phyloP scores from a whole-genome alignment of 768 basidiomycete genomes.

The Dictyophora rubrovolvata region DNA sequence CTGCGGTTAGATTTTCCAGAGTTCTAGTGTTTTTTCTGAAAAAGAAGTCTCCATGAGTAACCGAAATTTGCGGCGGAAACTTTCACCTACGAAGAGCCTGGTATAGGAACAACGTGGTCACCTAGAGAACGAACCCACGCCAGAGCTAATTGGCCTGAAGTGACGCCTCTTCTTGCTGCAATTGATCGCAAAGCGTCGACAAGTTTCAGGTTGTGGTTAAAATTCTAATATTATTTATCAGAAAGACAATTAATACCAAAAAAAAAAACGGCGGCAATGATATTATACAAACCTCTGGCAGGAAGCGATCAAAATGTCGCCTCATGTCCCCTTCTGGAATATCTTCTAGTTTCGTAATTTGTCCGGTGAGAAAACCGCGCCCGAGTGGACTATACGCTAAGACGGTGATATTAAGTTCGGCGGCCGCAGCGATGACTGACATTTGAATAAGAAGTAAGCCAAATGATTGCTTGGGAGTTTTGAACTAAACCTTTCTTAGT shows the following conservation, averaged over 20 bases:
- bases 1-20: slow-evolving; percentile 35
- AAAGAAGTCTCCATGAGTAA: too few species aligned
- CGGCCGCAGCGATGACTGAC: slow-evolving; percentile 40
- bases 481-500: slow-evolving; percentile 30
- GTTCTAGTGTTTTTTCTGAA: slow-evolving; percentile 30
- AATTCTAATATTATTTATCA: slow-evolving; percentile 20
- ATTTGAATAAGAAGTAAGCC: neutral
- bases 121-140: slow-evolving; percentile 34
- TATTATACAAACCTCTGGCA: slow-evolving; percentile 3
- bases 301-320: slow-evolving; percentile 12
- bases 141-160: slow-evolving; percentile 29
- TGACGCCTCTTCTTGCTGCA: slow-evolving; percentile 31
- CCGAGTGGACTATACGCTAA: slow-evolving; percentile 53
- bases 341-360: slow-evolving; percentile 31
- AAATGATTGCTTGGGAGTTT: neutral
- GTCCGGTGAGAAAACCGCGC: slow-evolving; percentile 41
- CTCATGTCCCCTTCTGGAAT: slow-evolving; percentile 30
- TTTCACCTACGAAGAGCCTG: slow-evolving; percentile 33
- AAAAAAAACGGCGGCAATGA: neutral
- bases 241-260: slow-evolving; percentile 10
- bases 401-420: slow-evolving; percentile 49
- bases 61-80: too few species aligned
- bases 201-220: slow-evolving; percentile 32
- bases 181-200: slow-evolving; percentile 32
- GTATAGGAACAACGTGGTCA: slow-evolving; percentile 35